These are phyloP conservation scores for Kodamaea sp. DNA, from an alignment of 1,139 yeast species.

Conservation along the genomic window DNA sequence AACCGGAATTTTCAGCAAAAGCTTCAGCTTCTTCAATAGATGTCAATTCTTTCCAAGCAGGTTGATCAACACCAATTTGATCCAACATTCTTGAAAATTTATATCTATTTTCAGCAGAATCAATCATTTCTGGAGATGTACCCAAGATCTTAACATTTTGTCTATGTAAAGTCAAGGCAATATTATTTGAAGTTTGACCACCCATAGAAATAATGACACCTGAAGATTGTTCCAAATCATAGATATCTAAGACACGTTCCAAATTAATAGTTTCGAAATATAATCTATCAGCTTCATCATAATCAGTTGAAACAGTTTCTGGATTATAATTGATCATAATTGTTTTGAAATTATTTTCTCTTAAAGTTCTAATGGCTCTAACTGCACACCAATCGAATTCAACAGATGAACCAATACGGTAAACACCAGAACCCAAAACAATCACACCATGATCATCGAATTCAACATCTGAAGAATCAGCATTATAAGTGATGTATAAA, in stretches of 20 bases:
- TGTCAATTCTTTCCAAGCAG: slow-evolving; percentile 98
- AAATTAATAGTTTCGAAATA: slow-evolving; percentile 94
- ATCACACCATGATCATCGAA: slow-evolving; percentile 86
- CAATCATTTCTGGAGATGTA: slow-evolving; percentile 98
- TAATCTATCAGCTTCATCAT: slow-evolving; percentile 96
- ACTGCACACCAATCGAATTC: slow-evolving; percentile 98
- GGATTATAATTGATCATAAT: slow-evolving; percentile 98
- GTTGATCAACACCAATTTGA: slow-evolving; percentile 95
- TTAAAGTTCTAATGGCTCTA: slow-evolving; percentile 88
- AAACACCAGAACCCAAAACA: slow-evolving; percentile 92
- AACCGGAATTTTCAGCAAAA: slow-evolving; percentile 86
- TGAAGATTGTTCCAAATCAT: slow-evolving; percentile 83
- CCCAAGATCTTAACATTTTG: slow-evolving; percentile 95
- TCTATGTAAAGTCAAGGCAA: slow-evolving; percentile 90
- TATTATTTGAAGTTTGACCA: slow-evolving; percentile 97
- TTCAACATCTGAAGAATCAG: slow-evolving; percentile 78
- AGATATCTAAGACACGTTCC: slow-evolving; percentile 93
- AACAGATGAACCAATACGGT: slow-evolving; percentile 91
- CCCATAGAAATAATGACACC: slow-evolving; percentile 99
- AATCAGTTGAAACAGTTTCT: slow-evolving; percentile 97
- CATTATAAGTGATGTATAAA: slow-evolving; percentile 92
- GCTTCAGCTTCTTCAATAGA: slow-evolving; percentile 90
- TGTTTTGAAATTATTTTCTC: slow-evolving; percentile 84
- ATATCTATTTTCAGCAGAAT: slow-evolving; percentile 96
- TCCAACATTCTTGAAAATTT: slow-evolving; percentile 98